A percentile compares a stretch with the other conserved stretches of the same genome.
These are phyloP conservation scores for Coprinellus micaceus DNA, from an alignment of 768 basidiomycete genomes.

Conservation along the genomic window DNA sequence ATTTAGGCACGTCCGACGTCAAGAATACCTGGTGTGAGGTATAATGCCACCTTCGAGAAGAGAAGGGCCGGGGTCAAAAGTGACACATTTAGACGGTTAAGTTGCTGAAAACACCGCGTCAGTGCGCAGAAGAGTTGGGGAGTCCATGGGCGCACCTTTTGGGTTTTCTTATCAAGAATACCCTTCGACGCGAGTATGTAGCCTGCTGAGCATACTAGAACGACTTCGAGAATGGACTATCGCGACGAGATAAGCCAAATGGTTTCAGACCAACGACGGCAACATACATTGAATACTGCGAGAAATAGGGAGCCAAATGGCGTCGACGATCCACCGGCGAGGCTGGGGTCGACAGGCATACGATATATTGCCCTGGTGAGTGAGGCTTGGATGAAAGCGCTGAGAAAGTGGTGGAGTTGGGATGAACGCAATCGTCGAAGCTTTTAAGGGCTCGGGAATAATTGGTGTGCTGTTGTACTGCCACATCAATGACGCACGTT, in stretches of 20 bases:
- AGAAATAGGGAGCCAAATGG: constrained; percentile 37
- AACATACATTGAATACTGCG: constrained; percentile 53
- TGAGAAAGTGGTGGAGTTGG: neutral
- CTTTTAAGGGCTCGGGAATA: neutral
- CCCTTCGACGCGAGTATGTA: constrained; percentile 75
- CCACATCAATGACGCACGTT: neutral
- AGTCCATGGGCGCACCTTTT: constrained; percentile 55
- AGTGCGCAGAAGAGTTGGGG: constrained; percentile 2
- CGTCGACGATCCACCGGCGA: constrained; percentile 6
- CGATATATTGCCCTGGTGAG: neutral
- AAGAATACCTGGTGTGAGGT: constrained; percentile 66
- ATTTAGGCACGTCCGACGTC: neutral
- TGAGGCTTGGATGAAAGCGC: neutral
- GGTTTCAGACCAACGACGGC: constrained; percentile 6
- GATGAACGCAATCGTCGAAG: neutral
- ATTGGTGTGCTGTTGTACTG: neutral
- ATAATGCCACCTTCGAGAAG: constrained; percentile 95
- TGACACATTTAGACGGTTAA: constrained; percentile 81
- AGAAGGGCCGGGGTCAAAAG: constrained; percentile 86
- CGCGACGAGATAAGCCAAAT: neutral
- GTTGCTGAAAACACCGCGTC: constrained; percentile 43
- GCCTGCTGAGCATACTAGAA: constrained; percentile 79
- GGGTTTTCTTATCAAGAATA: constrained; percentile 84
- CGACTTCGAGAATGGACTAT: constrained; percentile 87
- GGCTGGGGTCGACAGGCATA: constrained; percentile 7